Evolutionary conservation across 345 rosid species (phyloP).

Genomic region (Populus euphratica): DNA sequence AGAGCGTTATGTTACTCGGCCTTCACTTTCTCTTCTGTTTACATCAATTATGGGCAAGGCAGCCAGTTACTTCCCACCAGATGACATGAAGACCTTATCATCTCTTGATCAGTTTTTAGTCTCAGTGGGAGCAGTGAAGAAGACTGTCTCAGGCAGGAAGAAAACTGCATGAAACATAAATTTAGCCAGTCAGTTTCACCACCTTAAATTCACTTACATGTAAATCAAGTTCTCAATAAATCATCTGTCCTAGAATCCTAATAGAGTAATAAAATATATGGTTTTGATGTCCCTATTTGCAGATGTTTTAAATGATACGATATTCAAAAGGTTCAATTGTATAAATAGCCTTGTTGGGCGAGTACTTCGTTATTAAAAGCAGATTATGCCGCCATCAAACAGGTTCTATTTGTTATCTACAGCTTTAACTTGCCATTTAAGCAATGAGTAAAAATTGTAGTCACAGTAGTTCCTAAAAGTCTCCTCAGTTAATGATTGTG

Average conservation of each 20-base stretch:
- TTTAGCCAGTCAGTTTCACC: not conserved
- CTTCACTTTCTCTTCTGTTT: slow-evolving; percentile 67
- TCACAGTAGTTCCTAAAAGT: not conserved
- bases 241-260: not conserved
- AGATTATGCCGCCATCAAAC: not conserved
- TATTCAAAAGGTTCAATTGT: not conserved
- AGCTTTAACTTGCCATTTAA: not conserved
- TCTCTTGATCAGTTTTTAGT: slow-evolving; percentile 90
- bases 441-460: not conserved
- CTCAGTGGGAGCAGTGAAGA: slow-evolving; percentile 89
- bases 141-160: slow-evolving; percentile 81
- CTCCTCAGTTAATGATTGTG: not conserved
- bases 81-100: slow-evolving; percentile 89
- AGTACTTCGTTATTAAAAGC: not conserved
- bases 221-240: not conserved
- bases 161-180: slow-evolving; percentile 12
- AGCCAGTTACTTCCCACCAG: slow-evolving; percentile 92
- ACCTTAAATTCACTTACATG: not conserved
- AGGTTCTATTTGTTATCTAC: not conserved
- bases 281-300: not conserved
- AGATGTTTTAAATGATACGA: not conserved
- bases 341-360: not conserved
- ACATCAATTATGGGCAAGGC: slow-evolving; percentile 83
- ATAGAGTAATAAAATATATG: not conserved
- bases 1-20: slow-evolving; percentile 59